phyloP scores from a whole-genome alignment of 2,329 filamentous ascomycete genomes.

The Penicillium verrucosum region DNA sequence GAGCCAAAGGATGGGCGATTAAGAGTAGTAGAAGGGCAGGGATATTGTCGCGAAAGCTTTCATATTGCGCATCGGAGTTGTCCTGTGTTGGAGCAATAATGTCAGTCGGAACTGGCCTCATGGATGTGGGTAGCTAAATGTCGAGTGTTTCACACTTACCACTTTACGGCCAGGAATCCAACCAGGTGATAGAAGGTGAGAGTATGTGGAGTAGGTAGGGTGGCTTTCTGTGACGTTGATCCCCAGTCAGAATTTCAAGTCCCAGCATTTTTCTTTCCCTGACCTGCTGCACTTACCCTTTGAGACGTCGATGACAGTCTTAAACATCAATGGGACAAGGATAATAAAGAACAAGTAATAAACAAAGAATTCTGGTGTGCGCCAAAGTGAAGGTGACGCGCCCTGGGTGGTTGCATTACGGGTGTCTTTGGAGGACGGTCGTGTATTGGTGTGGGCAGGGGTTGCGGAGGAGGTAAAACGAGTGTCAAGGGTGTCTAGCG shows the following conservation, averaged over 20 bases:
- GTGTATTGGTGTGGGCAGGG: constrained; percentile 60
- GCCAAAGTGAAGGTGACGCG: constrained; percentile 70
- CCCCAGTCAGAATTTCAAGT: constrained; percentile 15
- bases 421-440: constrained; percentile 35
- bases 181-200: constrained; percentile 68
- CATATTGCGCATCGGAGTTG: constrained; percentile 84
- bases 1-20: constrained; percentile 72
- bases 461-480: constrained; percentile 70
- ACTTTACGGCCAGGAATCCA: constrained; percentile 94
- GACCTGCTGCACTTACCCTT: constrained; percentile 55
- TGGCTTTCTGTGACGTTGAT: constrained; percentile 61
- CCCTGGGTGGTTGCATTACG: constrained; percentile 44
- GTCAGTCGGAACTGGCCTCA: constrained; percentile 9
- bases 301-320: constrained; percentile 81
- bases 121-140: background rate
- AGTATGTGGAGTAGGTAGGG: constrained; percentile 73
- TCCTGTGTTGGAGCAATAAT: constrained; percentile 55
- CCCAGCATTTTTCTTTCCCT: background rate
- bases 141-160: constrained; percentile 49
- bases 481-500: constrained; percentile 66
- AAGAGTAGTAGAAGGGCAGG: constrained; percentile 75
- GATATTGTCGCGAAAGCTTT: constrained; percentile 78
- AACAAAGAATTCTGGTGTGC: constrained; percentile 76
- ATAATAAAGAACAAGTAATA: constrained; percentile 69
- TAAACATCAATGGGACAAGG: constrained; percentile 82